Percentiles rank a stretch among this genome's conserved stretches.
These are phyloP conservation scores for Colletotrichum musae DNA, from an alignment of 2,329 filamentous ascomycete species.

Conservation along the genomic window DNA sequence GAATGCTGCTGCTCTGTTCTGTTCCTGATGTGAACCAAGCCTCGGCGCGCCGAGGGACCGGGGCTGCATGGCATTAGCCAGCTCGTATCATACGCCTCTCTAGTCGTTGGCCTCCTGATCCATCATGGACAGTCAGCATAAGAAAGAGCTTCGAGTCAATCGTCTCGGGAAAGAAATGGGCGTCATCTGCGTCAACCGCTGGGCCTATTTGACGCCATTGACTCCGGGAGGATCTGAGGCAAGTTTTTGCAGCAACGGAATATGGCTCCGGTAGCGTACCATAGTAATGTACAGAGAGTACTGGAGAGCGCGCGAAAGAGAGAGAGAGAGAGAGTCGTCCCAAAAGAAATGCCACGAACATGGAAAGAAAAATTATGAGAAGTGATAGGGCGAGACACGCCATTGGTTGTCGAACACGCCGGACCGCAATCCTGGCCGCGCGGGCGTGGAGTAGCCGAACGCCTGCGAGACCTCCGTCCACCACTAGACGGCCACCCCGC, in stretches of 20 bases:
- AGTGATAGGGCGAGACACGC: constrained; percentile 40
- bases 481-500: constrained; percentile 37
- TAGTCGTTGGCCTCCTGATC: constrained; percentile 27
- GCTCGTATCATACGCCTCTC: constrained; percentile 22
- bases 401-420: constrained; percentile 35
- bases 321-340: constrained; percentile 27
- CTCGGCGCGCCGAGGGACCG: constrained; percentile 8
- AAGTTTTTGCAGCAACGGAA: constrained; percentile 20
- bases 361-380: constrained; percentile 35
- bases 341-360: constrained; percentile 37
- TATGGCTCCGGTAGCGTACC: constrained; percentile 14
- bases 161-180: constrained; percentile 28
- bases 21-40: constrained; percentile 10
- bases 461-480: constrained; percentile 28
- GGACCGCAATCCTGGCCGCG: constrained; percentile 28
- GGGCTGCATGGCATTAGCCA: constrained; percentile 22
- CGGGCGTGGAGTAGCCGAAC: constrained; percentile 33
- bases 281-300: not conserved
- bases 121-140: constrained; percentile 25
- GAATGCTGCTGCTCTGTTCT: not conserved
- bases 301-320: not conserved
- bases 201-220: constrained; percentile 38
- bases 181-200: constrained; percentile 37
- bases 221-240: constrained; percentile 20
- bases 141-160: constrained; percentile 38